Evolutionary conservation across 1,139 yeast species (phyloP), one percentile per base, ranked within the genome.

Genomic region (Suhomyces panamericanus): DNA sequence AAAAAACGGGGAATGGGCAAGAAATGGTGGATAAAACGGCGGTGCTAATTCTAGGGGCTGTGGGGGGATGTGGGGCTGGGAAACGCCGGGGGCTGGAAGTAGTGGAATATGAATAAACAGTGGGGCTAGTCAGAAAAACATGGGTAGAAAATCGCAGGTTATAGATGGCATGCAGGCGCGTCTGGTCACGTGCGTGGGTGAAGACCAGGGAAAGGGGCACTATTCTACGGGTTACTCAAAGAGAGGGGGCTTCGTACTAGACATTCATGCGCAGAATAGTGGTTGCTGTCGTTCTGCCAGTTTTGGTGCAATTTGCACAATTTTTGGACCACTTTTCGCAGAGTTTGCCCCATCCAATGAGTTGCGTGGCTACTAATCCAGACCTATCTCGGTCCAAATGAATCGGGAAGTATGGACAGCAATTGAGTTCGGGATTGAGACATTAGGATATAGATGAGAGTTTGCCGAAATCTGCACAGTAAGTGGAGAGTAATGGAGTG

Each of bases 121-220:
- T 15, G 20, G n/a, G 27, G 38, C 14, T 12, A 16, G 24, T 8
- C 14, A 37, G 22, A 30, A 37, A 37, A 37, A 37, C 40, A 37
- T 37, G 29, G 35, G 15, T 14, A 33, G 39, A 41, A 41, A 42
- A 33, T 42, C 41, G 28, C 41, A 37, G 44, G 35, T 35, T 42
- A 42, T 37, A 37, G 30, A 12, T 16, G 35, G 26, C 37, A 37
- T 42, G 32, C 44, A 42, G 44, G 41, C 39, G 42, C 39, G 40
- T 37, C 14, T 22, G 16, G 35, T 6, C 34, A 37, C 40, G 35
- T 30, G 34, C 30, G 22, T 22, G 27, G 29, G 20, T n/a, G n/a
- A 14, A 14, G 29, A 24, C 8, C n/a, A 20, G 28, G 13, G 32
- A 14, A 2, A 27, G 38, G 14, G 36, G n/a, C 12, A 6, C 8